Evolutionary conservation across 352 stramenopile species (phyloP).

Genomic region (Chrysophaeum taylorii): DNA sequence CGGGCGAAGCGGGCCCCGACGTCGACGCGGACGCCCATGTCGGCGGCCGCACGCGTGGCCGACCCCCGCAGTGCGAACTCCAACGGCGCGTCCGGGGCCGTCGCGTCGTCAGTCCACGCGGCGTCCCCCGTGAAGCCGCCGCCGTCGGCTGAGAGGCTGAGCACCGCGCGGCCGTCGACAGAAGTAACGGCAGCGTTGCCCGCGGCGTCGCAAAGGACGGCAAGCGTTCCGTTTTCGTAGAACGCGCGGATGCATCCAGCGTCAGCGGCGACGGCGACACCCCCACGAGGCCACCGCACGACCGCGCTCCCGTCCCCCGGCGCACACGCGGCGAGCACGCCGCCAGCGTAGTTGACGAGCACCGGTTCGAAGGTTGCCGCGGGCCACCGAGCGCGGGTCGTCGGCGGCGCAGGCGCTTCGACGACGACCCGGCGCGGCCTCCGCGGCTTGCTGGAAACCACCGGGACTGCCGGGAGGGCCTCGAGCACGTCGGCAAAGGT

Average conservation of each 20-base stretch:
- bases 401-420: too few relatives aligned
- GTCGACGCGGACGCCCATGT: not conserved
- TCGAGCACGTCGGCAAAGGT: too few relatives aligned
- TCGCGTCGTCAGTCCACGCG: not conserved
- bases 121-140: not conserved
- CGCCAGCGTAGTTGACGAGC: too few relatives aligned
- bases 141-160: not conserved
- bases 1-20: not conserved
- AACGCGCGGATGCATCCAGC: not conserved
- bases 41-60: not conserved
- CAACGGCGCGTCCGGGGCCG: not conserved
- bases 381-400: too few relatives aligned
- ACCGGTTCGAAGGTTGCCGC: too few relatives aligned
- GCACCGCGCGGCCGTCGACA: not conserved
- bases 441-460: too few relatives aligned
- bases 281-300: not conserved
- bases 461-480: too few relatives aligned
- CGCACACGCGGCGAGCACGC: too few relatives aligned
- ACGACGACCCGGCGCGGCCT: too few relatives aligned
- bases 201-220: not conserved
- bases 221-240: not conserved
- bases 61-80: not conserved
- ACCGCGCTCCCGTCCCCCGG: not conserved
- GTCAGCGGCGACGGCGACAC: constrained; percentile 4
- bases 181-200: not conserved